These are phyloP conservation scores for Linnemannia hyalina DNA, from an alignment of 192 early-diverging fungal genomes.

Conservation along the genomic window DNA sequence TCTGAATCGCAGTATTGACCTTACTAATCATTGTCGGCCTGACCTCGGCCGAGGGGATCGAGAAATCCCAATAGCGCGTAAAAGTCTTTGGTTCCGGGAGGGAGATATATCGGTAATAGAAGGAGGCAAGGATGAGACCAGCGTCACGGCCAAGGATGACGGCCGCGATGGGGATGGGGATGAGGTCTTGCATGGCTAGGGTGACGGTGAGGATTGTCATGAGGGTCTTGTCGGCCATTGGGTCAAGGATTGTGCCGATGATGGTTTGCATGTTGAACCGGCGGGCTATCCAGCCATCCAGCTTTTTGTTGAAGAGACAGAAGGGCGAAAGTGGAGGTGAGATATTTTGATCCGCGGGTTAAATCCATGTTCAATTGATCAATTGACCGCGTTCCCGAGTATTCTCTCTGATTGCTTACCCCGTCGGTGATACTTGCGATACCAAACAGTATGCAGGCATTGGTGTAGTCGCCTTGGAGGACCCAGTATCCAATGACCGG, in stretches of 20 bases:
- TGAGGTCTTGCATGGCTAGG: conserved; percentile 73
- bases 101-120: conserved; percentile 90
- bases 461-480: conserved; percentile 74
- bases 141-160: conserved; percentile 91
- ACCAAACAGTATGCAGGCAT: conserved; percentile 83
- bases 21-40: conserved; percentile 90
- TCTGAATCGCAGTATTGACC: conserved; percentile 90
- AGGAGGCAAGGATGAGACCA: conserved; percentile 80
- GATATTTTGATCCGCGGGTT: background rate
- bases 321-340: background rate
- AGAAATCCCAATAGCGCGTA: conserved; percentile 88
- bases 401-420: conserved; percentile 47
- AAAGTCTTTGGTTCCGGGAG: conserved; percentile 90
- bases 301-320: conserved; percentile 24
- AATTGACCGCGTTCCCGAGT: no score
- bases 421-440: conserved; percentile 89
- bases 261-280: conserved; percentile 88
- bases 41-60: conserved; percentile 93
- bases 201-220: conserved; percentile 92
- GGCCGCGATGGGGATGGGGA: conserved; percentile 82
- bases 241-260: conserved; percentile 92
- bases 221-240: conserved; percentile 92
- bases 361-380: no score
- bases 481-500: conserved; percentile 95
- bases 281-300: conserved; percentile 93